Evolutionary conservation across 805 yeast species (phyloP), one percentile per base, ranked within the genome.

Genomic region (Saccharomycopsis babjevae): DNA sequence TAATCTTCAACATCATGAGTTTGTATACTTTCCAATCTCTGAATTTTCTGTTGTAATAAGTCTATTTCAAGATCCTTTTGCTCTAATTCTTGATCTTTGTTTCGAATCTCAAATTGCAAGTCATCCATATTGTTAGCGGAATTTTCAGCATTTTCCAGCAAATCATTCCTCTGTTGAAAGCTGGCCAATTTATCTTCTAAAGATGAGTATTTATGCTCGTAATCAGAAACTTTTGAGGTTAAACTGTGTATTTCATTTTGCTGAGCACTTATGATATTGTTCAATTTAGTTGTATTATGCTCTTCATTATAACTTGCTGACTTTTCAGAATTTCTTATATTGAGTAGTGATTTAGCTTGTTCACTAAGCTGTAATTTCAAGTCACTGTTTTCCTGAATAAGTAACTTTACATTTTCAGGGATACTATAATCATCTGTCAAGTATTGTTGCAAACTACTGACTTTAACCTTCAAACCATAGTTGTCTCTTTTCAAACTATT

Each of bases 401-500:
- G 54, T 18, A 50, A 50, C 25, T 60, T 61, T 8, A 60, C 50
- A 46, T 60, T 59, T 43, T 55, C 59, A 3, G 65, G 61, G 7
- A 58, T 54, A 30, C 57, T 57, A 3, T 42, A 36, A 34, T 62
- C 63, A 28, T 58, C 46, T 57, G 75, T 71, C 50, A 76, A 68
- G 57, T 71, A 75, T 65, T 73, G 71, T 5, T 74, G 73, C 36
- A 77, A 68, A 3, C 77, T 74, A 1, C 79, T 76, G 43, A 77
- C 70, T 62, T 77, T 76, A 40, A 78, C 71, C 64, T 77, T 78
- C 64, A 78, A 69, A 59, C 75, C 76, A 65, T 75, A 76, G 62
- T 78, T 78, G 43, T 78, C 82, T 11, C 74, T 70, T 60, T 74
- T 70, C 38, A 78, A 70, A 61, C 69, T 68, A 18, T 71, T 64